These are phyloP conservation scores for Candida sp. DNA, from an alignment of 1,139 yeast genomes.

Conservation along the genomic window DNA sequence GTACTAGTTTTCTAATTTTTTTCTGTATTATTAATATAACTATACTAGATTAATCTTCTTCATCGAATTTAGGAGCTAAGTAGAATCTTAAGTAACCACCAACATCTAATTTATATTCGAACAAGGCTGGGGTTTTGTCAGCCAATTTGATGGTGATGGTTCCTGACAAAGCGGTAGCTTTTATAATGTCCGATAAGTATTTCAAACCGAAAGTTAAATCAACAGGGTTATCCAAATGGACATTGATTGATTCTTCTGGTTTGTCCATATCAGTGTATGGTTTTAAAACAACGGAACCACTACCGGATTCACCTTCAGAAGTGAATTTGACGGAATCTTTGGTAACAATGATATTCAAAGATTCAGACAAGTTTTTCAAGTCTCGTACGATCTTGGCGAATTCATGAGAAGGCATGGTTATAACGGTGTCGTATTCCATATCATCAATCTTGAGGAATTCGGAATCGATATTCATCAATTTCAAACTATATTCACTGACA, in stretches of 20 bases:
- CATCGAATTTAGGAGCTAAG: slow-evolving; percentile 97
- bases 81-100: slow-evolving; percentile 94
- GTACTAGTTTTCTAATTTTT: neutral
- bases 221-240: slow-evolving; percentile 84
- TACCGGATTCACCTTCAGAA: slow-evolving; percentile 91
- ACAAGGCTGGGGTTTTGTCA: slow-evolving; percentile 90
- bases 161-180: slow-evolving; percentile 77
- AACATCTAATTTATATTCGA: slow-evolving; percentile 82
- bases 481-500: slow-evolving; percentile 87
- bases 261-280: slow-evolving; percentile 80
- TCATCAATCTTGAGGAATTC: slow-evolving; percentile 94
- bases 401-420: slow-evolving; percentile 85
- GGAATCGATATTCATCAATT: slow-evolving; percentile 95
- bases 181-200: slow-evolving; percentile 86
- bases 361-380: slow-evolving; percentile 80
- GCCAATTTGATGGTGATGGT: slow-evolving; percentile 83
- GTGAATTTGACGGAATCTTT: slow-evolving; percentile 90
- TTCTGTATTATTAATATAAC: neutral
- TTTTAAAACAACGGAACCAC: slow-evolving; percentile 83
- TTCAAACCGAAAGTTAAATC: slow-evolving; percentile 88
- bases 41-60: slow-evolving; percentile 53
- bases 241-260: slow-evolving; percentile 70
- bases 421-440: slow-evolving; percentile 83
- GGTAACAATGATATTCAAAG: slow-evolving; percentile 80
- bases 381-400: slow-evolving; percentile 91